Evolutionary conservation across 1,284 basidiomycete genomes (phyloP).

Genomic region (Polyporus tsugae): DNA sequence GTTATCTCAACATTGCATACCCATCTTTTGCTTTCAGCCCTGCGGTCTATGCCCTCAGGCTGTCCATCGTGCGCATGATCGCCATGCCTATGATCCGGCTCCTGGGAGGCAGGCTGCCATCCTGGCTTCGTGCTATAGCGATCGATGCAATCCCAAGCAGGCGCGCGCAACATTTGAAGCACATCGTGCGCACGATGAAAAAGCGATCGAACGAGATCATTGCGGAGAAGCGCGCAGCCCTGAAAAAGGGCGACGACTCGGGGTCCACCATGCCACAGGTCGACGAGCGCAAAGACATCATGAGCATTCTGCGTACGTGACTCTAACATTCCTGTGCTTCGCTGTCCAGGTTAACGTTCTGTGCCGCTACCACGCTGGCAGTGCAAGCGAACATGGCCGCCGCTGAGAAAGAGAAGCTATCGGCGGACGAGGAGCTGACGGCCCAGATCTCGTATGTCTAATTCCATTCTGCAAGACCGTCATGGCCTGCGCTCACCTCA

Average conservation of each 20-base stretch:
- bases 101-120: conserved; percentile 25
- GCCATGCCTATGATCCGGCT: conserved; percentile 18
- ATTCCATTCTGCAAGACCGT: no score
- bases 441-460: conserved; percentile 38
- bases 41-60: not conserved
- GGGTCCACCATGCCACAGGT: conserved; percentile 40
- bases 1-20: not conserved
- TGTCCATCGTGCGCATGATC: conserved; percentile 9
- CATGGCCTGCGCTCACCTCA: no score
- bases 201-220: conserved; percentile 47
- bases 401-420: conserved; percentile 29
- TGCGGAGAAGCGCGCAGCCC: conserved; percentile 44
- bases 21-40: not conserved
- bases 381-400: conserved; percentile 41
- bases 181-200: conserved; percentile 50
- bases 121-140: conserved; percentile 46
- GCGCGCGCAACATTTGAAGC: conserved; percentile 43
- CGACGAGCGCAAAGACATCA: conserved; percentile 52
- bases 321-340: no score
- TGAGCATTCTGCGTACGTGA: conserved; percentile 52
- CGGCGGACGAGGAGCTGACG: conserved; percentile 36
- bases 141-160: conserved; percentile 46
- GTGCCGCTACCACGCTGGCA: no score
- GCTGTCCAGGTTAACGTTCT: no score
- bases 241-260: conserved; percentile 34